Evolutionary conservation across 1,139 yeast species (phyloP).

Genomic region (Kluyveromyces sp.): DNA sequence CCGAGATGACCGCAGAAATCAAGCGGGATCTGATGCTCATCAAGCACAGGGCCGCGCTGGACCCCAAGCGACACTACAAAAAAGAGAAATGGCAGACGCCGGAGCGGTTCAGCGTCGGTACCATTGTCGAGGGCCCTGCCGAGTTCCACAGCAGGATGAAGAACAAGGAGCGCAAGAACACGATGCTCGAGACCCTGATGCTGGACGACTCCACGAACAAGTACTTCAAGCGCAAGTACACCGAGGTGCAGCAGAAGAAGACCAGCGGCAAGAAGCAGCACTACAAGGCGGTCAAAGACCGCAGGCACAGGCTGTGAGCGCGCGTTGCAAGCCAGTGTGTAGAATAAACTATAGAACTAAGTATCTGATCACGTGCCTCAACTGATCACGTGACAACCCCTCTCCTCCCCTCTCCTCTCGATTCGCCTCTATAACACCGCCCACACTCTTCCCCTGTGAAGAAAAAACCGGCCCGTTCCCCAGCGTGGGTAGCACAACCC

Average conservation of each 20-base stretch:
- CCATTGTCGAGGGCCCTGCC: constrained; percentile 73
- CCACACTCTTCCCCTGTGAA: no score
- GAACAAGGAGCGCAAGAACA: constrained; percentile 65
- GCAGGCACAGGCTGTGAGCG: constrained; percentile 44
- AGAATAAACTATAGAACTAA: background rate
- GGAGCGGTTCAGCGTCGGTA: constrained; percentile 81
- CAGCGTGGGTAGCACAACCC: no score
- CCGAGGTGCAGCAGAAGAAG: constrained; percentile 67
- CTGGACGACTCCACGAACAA: constrained; percentile 61
- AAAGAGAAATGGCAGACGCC: constrained; percentile 79
- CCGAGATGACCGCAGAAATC: constrained; percentile 60
- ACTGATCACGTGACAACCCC: no score
- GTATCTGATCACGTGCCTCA: no score
- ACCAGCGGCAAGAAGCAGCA: constrained; percentile 70
- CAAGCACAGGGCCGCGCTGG: constrained; percentile 83
- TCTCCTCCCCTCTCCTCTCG: no score
- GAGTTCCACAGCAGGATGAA: constrained; percentile 72
- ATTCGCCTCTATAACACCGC: no score
- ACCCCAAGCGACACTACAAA: constrained; percentile 92
- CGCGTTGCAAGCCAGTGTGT: background rate
- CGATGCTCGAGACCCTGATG: constrained; percentile 76
- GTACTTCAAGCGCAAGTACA: constrained; percentile 79
- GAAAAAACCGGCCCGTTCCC: no score
- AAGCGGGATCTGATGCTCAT: constrained; percentile 74
- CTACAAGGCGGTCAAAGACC: constrained; percentile 58